Base-by-base conservation (phyloP, 129 eudicot genomes). In the Centella asiatica region DNA sequence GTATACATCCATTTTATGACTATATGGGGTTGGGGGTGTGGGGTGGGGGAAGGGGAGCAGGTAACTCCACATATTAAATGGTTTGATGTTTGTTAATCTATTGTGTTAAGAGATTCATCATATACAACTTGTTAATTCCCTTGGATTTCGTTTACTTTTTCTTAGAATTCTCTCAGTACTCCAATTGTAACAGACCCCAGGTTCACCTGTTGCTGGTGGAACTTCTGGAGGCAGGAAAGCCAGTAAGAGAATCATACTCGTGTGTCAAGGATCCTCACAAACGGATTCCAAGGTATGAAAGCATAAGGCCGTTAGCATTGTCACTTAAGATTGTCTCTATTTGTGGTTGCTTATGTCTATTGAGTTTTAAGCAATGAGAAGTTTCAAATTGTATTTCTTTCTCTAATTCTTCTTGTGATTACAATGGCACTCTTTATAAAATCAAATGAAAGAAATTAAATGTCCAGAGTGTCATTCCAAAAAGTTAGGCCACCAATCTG, bases 191-290 rank as follows among this genome's bases (percentile, higher is more conserved):
- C 94, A 90, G 96, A 93, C 99, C 59, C 96, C 99, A 54, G 69
- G 81, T 74, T 93, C 99, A 51, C 99, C 99, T 18, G 40, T 87
- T 66, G 83, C 79, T 63, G 78, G 62, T 65, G 95, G 90, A 66
- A 72, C 78, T 74, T 85, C 95, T 68, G 99, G 60, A 9, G 99
- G 99, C 53, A 78, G 99, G 80, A 93, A 85, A 78, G 57, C 86
- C 46, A 76, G 83, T 60, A 76, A 57, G 48, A 84, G 80, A 61
- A 82, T 93, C 55, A 72, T 93, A 76, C 96, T 93, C 40, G 95
- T 93, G 53, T 82, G 86, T 29, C 95, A 87, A 62, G 92, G 95
- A 67, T 69, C 83, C 32, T 70, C 83, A 20, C 70, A 76, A 75
- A 70, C 68, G 57, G 75, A 76, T 56, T 60, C 27, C 5, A 61